These are phyloP conservation scores for Fragilaria radians DNA, from an alignment of 108 stramenopile genomes.

Conservation along the genomic window DNA sequence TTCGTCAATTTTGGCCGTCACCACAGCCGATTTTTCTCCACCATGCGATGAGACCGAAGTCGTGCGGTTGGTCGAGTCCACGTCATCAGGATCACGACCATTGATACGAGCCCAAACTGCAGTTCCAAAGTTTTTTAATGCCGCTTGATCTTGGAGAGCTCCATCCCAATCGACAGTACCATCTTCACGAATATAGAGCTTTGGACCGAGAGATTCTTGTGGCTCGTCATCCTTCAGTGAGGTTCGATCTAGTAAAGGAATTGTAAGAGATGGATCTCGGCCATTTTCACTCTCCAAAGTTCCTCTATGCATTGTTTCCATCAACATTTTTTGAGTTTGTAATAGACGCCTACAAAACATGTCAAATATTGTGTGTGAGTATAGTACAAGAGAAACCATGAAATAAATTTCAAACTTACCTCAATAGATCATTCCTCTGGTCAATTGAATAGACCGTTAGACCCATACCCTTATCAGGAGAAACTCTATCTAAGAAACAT, in stretches of 20 bases:
- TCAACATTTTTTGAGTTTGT: constrained; percentile 16
- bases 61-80: constrained; percentile 8
- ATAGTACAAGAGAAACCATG: too few relatives aligned
- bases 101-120: constrained; percentile 95
- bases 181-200: constrained; percentile 91
- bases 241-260: constrained; percentile 18
- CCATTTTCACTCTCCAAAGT: not conserved
- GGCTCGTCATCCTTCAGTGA: constrained; percentile 24
- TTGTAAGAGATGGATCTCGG: not conserved
- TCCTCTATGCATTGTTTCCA: constrained; percentile 17
- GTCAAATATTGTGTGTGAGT: too few relatives aligned
- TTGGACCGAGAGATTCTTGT: constrained; percentile 29
- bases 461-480: constrained; percentile 50
- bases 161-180: constrained; percentile 98
- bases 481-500: not conserved
- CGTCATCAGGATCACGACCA: constrained; percentile 74
- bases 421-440: constrained; percentile 53
- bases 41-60: not conserved
- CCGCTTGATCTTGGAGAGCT: constrained; percentile 88
- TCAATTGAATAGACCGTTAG: constrained; percentile 53
- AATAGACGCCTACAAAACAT: constrained; percentile 2
- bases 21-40: constrained; percentile 26
- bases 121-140: constrained; percentile 78
- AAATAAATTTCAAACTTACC: constrained; percentile 18
- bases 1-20: constrained; percentile 79